Conservation (phyloP, 352 stramenopile species). For the Phytophthora lateralis region DNA sequence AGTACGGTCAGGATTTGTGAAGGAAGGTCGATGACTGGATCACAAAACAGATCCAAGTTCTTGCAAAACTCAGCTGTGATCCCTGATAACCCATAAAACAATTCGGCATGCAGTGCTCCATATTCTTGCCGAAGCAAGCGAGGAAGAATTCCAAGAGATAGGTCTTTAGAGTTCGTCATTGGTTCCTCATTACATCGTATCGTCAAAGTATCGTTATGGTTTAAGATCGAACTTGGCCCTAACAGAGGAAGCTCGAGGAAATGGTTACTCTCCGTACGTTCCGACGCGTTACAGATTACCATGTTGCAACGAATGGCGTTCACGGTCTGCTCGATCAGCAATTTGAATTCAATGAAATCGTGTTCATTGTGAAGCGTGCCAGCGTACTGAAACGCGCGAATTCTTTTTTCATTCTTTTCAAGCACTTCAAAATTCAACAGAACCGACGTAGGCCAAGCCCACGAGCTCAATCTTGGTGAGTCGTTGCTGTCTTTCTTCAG, state of each 20-base stretch:
- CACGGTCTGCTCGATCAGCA: conserved; percentile 2
- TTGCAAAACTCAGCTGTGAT: conserved; percentile 32
- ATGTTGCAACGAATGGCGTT: conserved; percentile 8
- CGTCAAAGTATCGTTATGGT: background rate
- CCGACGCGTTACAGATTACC: background rate
- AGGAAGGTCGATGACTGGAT: conserved; percentile 16
- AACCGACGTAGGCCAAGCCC: background rate
- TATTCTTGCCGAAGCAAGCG: conserved; percentile 15
- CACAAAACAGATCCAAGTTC: conserved; percentile 18
- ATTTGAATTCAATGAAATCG: conserved; percentile 2
- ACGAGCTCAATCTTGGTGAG: background rate
- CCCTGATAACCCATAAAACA: conserved; percentile 12
- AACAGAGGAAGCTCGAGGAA: background rate
- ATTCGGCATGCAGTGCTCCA: background rate
- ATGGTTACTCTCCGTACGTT: background rate
- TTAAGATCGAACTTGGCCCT: background rate
- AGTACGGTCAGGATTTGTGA: conserved; percentile 21
- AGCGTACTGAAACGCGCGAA: conserved; percentile 16
- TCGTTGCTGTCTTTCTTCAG: background rate
- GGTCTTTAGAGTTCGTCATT: background rate
- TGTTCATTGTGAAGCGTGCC: background rate
- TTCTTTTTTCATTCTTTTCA: background rate
- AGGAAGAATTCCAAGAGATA: conserved; percentile 6
- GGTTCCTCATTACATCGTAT: conserved; percentile 1
- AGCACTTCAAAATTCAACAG: conserved; percentile 18